Conservation (phyloP, 768 basidiomycete genomes). For the Boletus tomentosulus region DNA sequence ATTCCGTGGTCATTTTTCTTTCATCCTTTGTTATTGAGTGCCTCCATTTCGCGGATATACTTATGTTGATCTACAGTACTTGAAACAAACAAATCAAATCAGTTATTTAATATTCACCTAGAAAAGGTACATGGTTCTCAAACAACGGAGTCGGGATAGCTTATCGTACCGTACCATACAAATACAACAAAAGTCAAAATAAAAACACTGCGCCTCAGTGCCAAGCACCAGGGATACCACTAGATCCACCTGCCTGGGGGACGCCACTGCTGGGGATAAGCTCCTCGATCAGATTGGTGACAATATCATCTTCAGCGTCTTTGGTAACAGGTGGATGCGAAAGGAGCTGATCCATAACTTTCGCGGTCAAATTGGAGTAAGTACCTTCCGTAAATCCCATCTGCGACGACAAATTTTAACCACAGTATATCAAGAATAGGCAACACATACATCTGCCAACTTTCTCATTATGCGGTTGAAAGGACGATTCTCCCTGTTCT, state of each 20-base stretch:
- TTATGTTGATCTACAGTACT: too few species aligned
- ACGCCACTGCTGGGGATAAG: slow-evolving; percentile 43
- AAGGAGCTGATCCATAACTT: slow-evolving; percentile 49
- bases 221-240: slow-evolving; percentile 46
- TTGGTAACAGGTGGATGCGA: slow-evolving; percentile 38
- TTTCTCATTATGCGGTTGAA: slow-evolving; percentile 50
- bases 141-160: not conserved
- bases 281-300: slow-evolving; percentile 58
- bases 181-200: not conserved
- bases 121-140: not conserved
- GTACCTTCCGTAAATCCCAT: slow-evolving; percentile 70
- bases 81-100: too few species aligned
- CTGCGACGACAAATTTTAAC: slow-evolving; percentile 31
- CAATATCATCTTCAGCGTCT: slow-evolving; percentile 62
- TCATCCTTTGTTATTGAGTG: too few species aligned
- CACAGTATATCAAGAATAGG: slow-evolving; percentile 6
- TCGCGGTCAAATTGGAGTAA: slow-evolving; percentile 48
- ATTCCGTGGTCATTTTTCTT: too few species aligned
- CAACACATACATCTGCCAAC: slow-evolving; percentile 56
- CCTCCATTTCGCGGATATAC: too few species aligned
- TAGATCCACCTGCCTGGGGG: slow-evolving; percentile 34
- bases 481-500: slow-evolving; percentile 35
- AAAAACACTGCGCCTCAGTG: slow-evolving; percentile 22
- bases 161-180: slow-evolving; percentile 12
- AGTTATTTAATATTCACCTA: too few species aligned